A percentile compares a stretch with the other conserved stretches of the same genome.
Conservation (phyloP, 2,329 filamentous ascomycete species). For the Xylariaceae sp. region DNA sequence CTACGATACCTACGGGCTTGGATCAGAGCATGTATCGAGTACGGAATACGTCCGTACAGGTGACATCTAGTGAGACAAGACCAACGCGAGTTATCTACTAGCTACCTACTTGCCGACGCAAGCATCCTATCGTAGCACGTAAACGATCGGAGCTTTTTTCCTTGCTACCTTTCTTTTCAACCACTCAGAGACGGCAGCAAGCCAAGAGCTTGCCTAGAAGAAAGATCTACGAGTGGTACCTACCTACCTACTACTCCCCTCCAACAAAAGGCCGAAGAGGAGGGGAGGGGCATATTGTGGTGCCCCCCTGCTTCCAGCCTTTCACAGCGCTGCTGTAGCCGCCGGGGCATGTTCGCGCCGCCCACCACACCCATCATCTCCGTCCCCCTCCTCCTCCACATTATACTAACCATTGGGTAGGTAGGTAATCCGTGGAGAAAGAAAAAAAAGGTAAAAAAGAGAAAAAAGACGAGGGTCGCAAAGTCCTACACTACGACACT, state of each 20-base stretch:
- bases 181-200: background rate
- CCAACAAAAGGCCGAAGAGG: slow-evolving; percentile 25
- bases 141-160: slow-evolving; percentile 31
- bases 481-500: slow-evolving; percentile 8
- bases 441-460: no score
- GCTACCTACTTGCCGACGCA: slow-evolving; percentile 15
- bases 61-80: slow-evolving; percentile 11
- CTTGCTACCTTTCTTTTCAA: background rate
- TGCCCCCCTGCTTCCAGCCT: slow-evolving; percentile 35
- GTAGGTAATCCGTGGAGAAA: slow-evolving; percentile 24
- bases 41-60: background rate
- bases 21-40: no score
- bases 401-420: slow-evolving; percentile 16
- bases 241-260: slow-evolving; percentile 14
- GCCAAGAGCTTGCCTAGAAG: background rate
- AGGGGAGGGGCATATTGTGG: slow-evolving; percentile 19
- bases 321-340: slow-evolving; percentile 41
- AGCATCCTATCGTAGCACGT: slow-evolving; percentile 27
- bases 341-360: slow-evolving; percentile 28
- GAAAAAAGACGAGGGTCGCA: slow-evolving; percentile 17
- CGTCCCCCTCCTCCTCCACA: slow-evolving; percentile 11
- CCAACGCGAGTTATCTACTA: background rate
- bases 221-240: background rate
- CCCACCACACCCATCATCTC: no score
- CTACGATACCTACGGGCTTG: no score